Percentiles rank a stretch among this genome's conserved stretches.
Evolutionary conservation across 2,329 filamentous ascomycete genomes (phyloP).

Genomic region (Nemania serpens): DNA sequence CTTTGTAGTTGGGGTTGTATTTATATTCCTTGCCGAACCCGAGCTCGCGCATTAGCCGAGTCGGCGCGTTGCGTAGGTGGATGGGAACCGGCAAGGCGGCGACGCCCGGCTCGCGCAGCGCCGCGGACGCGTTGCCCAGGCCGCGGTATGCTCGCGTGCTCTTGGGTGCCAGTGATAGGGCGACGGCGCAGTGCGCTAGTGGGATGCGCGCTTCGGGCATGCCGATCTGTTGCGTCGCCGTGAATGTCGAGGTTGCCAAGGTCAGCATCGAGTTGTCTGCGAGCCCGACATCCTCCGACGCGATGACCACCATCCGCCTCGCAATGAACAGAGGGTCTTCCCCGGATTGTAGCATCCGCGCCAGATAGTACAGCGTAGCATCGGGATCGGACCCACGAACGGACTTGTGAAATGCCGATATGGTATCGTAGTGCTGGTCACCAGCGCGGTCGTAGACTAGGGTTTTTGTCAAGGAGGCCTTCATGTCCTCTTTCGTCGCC

Average conservation of each 20-base stretch:
- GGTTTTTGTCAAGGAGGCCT: constrained; percentile 83
- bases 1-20: constrained; percentile 88
- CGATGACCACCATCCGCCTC: constrained; percentile 90
- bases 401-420: constrained; percentile 96
- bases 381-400: constrained; percentile 86
- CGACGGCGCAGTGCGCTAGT: constrained; percentile 83
- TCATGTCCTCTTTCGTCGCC: constrained; percentile 77
- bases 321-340: constrained; percentile 94
- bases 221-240: constrained; percentile 88
- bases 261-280: constrained; percentile 84
- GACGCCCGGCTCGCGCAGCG: constrained; percentile 80
- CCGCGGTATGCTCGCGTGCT: constrained; percentile 85
- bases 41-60: constrained; percentile 88
- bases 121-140: constrained; percentile 77
- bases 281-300: constrained; percentile 89
- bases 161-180: constrained; percentile 80
- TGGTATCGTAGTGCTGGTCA: constrained; percentile 97
- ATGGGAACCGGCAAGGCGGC: constrained; percentile 81
- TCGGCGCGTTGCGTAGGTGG: constrained; percentile 90
- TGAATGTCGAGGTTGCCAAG: constrained; percentile 84
- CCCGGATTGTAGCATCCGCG: constrained; percentile 92
- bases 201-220: constrained; percentile 95
- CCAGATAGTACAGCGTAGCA: constrained; percentile 91
- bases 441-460: constrained; percentile 93
- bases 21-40: constrained; percentile 93